phyloP scores from a whole-genome alignment of 2,329 filamentous ascomycete genomes.

The Elsinoe perseae region DNA sequence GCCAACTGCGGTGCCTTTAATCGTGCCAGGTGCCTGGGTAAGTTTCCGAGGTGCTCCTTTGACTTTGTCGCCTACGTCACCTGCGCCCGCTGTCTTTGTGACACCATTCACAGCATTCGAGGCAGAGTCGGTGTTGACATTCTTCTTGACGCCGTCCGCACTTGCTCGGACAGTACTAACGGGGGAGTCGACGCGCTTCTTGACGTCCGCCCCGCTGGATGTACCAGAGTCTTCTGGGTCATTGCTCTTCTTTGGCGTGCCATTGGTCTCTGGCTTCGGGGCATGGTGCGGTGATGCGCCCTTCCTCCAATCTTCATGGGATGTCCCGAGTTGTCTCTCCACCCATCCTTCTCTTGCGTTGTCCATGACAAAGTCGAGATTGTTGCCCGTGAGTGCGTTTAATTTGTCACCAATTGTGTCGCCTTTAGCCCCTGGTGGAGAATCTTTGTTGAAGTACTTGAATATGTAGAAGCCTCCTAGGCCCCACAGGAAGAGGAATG shows the following conservation, averaged over 20 bases:
- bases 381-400: slow-evolving; percentile 34
- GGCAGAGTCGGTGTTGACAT: slow-evolving; percentile 16
- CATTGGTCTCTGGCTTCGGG: slow-evolving; percentile 6
- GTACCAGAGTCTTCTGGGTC: neutral
- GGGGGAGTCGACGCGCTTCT: slow-evolving; percentile 12
- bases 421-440: slow-evolving; percentile 24
- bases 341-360: slow-evolving; percentile 19
- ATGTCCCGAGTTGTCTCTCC: neutral
- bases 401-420: slow-evolving; percentile 36
- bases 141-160: slow-evolving; percentile 17
- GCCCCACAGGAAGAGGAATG: slow-evolving; percentile 61
- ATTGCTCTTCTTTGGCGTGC: slow-evolving; percentile 15
- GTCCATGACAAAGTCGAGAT: slow-evolving; percentile 31
- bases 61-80: slow-evolving; percentile 16
- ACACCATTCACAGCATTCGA: slow-evolving; percentile 17
- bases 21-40: slow-evolving; percentile 4
- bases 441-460: slow-evolving; percentile 34
- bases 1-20: slow-evolving; percentile 14
- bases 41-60: slow-evolving; percentile 12
- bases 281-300: slow-evolving; percentile 9
- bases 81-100: slow-evolving; percentile 17
- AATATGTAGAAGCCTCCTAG: slow-evolving; percentile 51
- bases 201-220: slow-evolving; percentile 16
- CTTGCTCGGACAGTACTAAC: slow-evolving; percentile 14
- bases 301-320: slow-evolving; percentile 13